Evolutionary conservation across 805 yeast species (phyloP), one percentile per base, ranked within the genome.

Genomic region (Candida golubevii): DNA sequence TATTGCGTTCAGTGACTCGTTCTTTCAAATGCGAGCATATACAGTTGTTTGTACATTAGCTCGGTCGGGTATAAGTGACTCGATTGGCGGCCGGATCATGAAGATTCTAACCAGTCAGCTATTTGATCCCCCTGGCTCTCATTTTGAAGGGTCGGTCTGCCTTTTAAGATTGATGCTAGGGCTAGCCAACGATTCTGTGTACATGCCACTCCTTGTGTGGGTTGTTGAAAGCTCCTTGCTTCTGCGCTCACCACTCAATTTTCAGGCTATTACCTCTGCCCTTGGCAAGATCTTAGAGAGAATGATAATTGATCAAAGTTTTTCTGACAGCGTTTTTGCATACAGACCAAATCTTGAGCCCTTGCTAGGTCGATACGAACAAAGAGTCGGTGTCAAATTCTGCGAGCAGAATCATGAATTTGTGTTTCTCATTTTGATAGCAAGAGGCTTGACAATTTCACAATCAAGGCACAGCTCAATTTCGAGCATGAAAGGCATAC

Each of bases 1-100:
- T 50, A 75, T 85, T 14, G 81, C 86, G 0, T 80, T 82, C 55
- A 62, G 69, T 4, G 71, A 72, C 26, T 78, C 87, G 0, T 75
- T 82, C 32, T 70, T 85, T 39, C 86, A 85, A 53, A 77, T 79
- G 6, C 71, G 91, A 43, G 86, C 89, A 0, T 66, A 83, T 49
- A 66, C 86, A 49, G 75, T 85, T 6, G 71, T 86, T 13, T 93
- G 96, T 33, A 78, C 83, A 32, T 61, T 88, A 36, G 75, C 87
- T 0, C 78, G 77, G 48, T 64, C 71, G 10, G 88, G 88, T 26
- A 76, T 84, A 26, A 78, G 79, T 39, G 86, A 82, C 53, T 67
- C 71, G 68, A 52, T 77, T 0, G 69, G 67, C 1, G 63, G 69
- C 6, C 56, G 63, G 32, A 52, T 63, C 8, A 50, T 65, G 45